Percentiles rank a stretch among this genome's conserved stretches.
These are phyloP conservation scores for Prinsepia uniflora DNA, from an alignment of 306 rosid genomes.

Conservation along the genomic window DNA sequence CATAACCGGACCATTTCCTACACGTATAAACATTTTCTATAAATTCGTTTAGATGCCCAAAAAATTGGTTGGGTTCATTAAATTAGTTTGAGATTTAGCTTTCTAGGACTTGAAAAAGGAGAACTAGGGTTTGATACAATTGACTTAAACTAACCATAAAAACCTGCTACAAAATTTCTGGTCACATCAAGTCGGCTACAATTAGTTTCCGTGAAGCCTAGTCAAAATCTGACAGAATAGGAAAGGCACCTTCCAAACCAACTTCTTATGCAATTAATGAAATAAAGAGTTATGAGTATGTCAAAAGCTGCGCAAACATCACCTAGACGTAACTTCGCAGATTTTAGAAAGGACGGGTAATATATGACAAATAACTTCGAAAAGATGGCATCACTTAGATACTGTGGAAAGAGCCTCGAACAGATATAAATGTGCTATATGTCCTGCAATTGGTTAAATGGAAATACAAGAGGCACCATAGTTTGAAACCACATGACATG, in stretches of 20 bases:
- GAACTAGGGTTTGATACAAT: neutral
- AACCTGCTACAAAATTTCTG: too few species aligned
- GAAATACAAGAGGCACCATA: neutral
- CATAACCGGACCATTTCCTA: neutral
- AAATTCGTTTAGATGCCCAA: neutral
- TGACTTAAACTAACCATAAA: too few species aligned
- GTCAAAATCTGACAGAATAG: too few species aligned
- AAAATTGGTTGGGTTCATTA: neutral
- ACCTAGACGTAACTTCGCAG: neutral
- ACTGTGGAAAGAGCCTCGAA: neutral
- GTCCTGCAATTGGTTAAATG: neutral
- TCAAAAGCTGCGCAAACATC: neutral
- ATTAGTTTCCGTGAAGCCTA: too few species aligned
- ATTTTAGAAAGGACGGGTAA: neutral
- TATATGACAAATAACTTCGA: neutral
- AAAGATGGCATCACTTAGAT: neutral
- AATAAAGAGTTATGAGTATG: neutral
- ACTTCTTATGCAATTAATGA: neutral
- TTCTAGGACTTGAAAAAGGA: neutral
- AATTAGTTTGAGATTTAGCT: neutral
- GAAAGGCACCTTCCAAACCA: too few species aligned
- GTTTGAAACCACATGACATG: neutral
- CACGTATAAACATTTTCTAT: neutral
- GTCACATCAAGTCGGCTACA: too few species aligned
- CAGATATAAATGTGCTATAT: neutral